Evolutionary conservation across 1,284 basidiomycete genomes (phyloP), one percentile per base, ranked within the genome.

Genomic region (Cutaneotrichosporon cavernicola): DNA sequence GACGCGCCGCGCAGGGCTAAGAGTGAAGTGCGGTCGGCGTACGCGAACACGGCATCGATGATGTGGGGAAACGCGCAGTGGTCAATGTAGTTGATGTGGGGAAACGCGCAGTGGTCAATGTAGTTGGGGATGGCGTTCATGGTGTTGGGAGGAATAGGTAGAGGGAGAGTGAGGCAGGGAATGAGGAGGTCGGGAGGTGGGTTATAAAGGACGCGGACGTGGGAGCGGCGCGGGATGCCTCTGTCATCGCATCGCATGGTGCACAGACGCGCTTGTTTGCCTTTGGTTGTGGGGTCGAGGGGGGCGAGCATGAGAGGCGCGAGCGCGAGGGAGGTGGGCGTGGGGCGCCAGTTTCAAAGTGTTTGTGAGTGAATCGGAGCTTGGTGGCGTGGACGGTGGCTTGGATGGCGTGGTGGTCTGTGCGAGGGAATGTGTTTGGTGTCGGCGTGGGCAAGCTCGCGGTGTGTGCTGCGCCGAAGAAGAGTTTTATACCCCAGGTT

Each of bases 11-110:
- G 60, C 21, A 61, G 32, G 21, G 60, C 60, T 14, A 61, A 11
- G 4, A 61, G 52, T 3, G 40, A 16, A 0, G n/a, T 10, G 31
- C 52, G 60, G 31, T 47, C 43, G n/a, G 52, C 60, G 31, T 6
- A 34, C 5, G 18, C 51, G 21, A 61, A 47, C 13, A 61, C 51
- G 8, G 30, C 30, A 31, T 61, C 60, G 32, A 61, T 26, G 13
- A 61, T 47, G 52, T 61, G 60, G 14, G 52, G 60, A 26, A 56
- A 61, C n/a, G 43, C 38, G 4, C 43, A 49, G 38, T 61, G 43
- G 43, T 56, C 52, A n/a, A n/a, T n/a, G n/a, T n/a, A n/a, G n/a
- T n/a, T 26, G 13, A 61, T 47, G 52, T 61, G 60, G 14, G 52
- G 60, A 26, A 56, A 61, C n/a, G 43, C 38, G 3, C 43, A 47